Conservation (phyloP, 192 early-diverging fungal species). For the Backusella westeae region DNA sequence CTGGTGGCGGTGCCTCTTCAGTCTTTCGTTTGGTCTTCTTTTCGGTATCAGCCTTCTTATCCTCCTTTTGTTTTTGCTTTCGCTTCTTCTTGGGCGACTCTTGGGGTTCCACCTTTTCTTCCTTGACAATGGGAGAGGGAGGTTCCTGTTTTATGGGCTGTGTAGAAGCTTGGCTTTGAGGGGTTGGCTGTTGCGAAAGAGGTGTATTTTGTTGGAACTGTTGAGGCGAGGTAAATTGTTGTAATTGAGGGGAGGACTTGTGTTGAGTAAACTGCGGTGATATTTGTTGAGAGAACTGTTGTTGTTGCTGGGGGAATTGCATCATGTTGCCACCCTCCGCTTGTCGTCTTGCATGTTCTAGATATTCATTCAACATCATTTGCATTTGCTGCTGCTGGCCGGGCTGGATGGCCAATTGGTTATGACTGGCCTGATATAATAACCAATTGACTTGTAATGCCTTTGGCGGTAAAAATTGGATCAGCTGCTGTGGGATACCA, state of each 20-base stretch:
- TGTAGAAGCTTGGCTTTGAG: neutral
- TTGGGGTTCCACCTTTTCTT: neutral
- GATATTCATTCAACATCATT: slow-evolving; percentile 18
- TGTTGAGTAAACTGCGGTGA: neutral
- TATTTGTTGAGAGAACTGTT: neutral
- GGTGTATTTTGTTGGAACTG: neutral
- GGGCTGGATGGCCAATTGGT: slow-evolving; percentile 3
- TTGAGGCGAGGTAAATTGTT: neutral
- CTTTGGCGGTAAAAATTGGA: slow-evolving; percentile 17
- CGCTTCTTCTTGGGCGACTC: neutral
- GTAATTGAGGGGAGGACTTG: neutral
- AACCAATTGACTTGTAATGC: slow-evolving; percentile 33
- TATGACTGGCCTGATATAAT: slow-evolving; percentile 25
- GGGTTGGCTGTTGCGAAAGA: slow-evolving; percentile 8
- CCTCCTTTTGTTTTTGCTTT: neutral
- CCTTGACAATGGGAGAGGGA: neutral
- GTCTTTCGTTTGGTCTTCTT: neutral
- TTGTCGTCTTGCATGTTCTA: slow-evolving; percentile 12
- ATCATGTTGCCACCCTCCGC: neutral
- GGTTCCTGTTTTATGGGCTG: slow-evolving; percentile 6
- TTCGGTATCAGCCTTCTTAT: neutral
- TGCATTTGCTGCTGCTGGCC: slow-evolving; percentile 32
- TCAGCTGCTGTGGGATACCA: slow-evolving; percentile 29
- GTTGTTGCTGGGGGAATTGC: neutral
- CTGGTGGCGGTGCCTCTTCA: neutral